A percentile compares a stretch with the other conserved stretches of the same genome.
These are phyloP conservation scores for Rhynchospora pubera DNA, from an alignment of 176 grass and related monocot species.

Conservation along the genomic window DNA sequence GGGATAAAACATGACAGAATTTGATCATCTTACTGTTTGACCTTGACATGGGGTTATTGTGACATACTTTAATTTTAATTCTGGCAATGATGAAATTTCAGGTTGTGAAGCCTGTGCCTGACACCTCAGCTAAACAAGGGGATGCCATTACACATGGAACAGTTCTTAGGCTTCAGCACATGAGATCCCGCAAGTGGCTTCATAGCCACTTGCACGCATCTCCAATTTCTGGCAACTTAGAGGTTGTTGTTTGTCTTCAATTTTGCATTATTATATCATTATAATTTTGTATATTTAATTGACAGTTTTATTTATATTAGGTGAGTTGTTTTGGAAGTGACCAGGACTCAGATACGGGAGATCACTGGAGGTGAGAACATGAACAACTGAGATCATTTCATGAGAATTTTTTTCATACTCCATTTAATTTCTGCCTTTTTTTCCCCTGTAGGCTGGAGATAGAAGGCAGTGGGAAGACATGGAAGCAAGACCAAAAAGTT, in stretches of 20 bases:
- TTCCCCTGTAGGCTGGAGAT: conserved; percentile 56
- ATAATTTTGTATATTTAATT: not conserved
- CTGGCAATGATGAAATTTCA: conserved; percentile 30
- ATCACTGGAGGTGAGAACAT: conserved; percentile 66
- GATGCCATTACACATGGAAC: conserved; percentile 56
- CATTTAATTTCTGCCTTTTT: not conserved
- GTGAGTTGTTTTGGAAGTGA: conserved; percentile 92
- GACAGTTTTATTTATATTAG: conserved; percentile 28
- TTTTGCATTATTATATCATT: not conserved
- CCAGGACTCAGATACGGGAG: conserved; percentile 73
- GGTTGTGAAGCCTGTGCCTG: conserved; percentile 55
- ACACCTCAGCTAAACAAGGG: conserved; percentile 69
- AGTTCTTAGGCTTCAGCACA: conserved; percentile 63
- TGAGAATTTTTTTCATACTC: not conserved
- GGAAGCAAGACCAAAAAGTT: conserved; percentile 74
- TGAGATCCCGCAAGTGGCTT: conserved; percentile 71
- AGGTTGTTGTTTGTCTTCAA: conserved; percentile 36
- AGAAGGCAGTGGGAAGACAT: conserved; percentile 53
- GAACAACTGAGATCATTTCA: not conserved
- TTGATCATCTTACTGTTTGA: not conserved
- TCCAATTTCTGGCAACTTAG: conserved; percentile 81
- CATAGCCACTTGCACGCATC: conserved; percentile 88
- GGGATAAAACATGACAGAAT: not conserved
- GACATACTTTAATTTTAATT: not conserved
- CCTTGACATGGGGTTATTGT: not conserved